phyloP scores from a whole-genome alignment of 345 rosid genomes.

The Eucalyptus erythrocorys region DNA sequence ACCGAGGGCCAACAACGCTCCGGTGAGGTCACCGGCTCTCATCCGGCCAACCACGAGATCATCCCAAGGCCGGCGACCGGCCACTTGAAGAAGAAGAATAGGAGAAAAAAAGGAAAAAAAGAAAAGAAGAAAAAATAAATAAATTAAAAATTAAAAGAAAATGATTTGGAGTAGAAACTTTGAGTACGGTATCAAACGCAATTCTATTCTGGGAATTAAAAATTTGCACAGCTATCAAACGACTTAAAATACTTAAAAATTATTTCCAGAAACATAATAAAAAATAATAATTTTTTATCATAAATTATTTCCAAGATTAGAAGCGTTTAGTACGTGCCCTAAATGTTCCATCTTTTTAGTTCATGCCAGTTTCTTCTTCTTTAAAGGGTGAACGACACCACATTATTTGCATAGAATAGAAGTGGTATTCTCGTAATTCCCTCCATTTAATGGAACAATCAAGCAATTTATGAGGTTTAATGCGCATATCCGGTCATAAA shows the following conservation, averaged over 20 bases:
- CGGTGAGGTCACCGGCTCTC: fast-evolving
- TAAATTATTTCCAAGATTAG: fast-evolving
- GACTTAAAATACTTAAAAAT: fast-evolving
- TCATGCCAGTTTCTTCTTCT: not conserved
- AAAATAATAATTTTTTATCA: too few species aligned
- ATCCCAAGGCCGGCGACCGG: too few species aligned
- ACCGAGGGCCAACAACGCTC: fast-evolving
- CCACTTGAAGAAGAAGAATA: too few species aligned
- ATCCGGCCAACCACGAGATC: fast-evolving
- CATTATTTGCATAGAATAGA: not conserved
- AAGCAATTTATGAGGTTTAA: not conserved
- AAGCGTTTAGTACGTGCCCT: fast-evolving
- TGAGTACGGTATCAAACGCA: fast-evolving
- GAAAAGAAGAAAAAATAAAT: fast-evolving
- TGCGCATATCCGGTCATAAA: not conserved
- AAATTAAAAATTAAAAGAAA: too few species aligned
- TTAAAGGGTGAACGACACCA: not conserved
- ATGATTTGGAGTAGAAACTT: too few species aligned
- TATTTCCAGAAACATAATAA: too few species aligned
- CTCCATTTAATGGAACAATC: not conserved
- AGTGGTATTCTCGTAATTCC: not conserved
- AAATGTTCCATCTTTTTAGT: not conserved
- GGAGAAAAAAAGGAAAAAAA: too few species aligned
- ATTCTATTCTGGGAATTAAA: fast-evolving
- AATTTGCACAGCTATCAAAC: too few species aligned